Base-by-base conservation (phyloP, 305 asterid species). In the Andrographis paniculata region DNA sequence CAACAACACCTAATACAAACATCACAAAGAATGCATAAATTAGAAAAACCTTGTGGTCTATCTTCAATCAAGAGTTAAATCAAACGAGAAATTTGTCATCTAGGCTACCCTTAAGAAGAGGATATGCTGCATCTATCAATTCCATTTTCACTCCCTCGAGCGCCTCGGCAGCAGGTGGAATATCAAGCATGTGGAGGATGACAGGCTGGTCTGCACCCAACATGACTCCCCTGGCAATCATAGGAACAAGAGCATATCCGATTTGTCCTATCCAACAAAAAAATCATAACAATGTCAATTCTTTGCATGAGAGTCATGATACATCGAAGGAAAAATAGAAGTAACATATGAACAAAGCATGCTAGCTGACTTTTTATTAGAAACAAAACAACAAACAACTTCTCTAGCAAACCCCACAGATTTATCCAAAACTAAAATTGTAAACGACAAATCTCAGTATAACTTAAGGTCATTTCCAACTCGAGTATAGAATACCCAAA, bases 171-270 rank as follows among this genome's bases (percentile, higher is more conserved):
- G 94, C 89, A 14, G 81, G 83, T 42, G 82, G 66, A 63, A 82
- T 82, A 76, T 82, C 94, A 20, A 82, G 73, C 89, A 79, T 76
- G 75, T 82, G 94, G 42, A 82, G 84, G 49, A 82, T 72, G 37
- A 79, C 84, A 18, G 94, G 91, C 68, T 82, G 94, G 55, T 82
- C 91, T 13, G 80, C 37, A 10, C 94, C 89, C 79, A 78, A 62
- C 89, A 82, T 76, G 38, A 76, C 65, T 46, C 93, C 93, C 62
- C 88, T 75, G 39, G 88, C 93, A 69, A 82, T 59, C 93, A 82
- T 82, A 1, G 84, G 84, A 46, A 76, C 84, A 40, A 76, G 69
- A 35, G 84, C 84, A 66, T 76, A 76, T 58, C 84, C 84, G 22
- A 76, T 76, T 77, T 77, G 85, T 28, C 84, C 85, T 76, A 66